Evolutionary conservation across 2,329 filamentous ascomycete genomes (phyloP).

Genomic region (Seiridium unicorne): DNA sequence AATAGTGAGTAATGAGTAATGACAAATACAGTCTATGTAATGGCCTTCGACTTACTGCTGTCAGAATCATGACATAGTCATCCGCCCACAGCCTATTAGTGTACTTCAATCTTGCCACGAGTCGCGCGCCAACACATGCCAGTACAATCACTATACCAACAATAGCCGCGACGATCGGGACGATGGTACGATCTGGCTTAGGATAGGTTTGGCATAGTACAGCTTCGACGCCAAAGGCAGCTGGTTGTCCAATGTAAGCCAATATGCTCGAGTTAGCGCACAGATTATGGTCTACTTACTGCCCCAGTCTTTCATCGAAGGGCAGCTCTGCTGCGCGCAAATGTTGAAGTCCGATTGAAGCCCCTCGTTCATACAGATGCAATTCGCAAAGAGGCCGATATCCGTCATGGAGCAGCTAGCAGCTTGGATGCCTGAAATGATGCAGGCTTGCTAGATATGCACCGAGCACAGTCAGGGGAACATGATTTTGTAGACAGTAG

Average conservation of each 20-base stretch:
- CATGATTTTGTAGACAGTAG: too few relatives aligned
- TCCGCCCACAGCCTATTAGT: not conserved
- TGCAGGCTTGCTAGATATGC: not conserved
- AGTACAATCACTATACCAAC: not conserved
- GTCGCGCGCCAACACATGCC: not conserved
- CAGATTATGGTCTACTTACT: not conserved
- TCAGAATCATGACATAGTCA: not conserved
- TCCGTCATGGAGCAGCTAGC: not conserved
- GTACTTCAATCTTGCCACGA: not conserved
- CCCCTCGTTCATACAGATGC: not conserved
- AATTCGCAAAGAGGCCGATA: not conserved
- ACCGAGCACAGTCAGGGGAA: too few relatives aligned
- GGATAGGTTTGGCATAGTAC: not conserved
- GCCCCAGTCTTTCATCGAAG: not conserved
- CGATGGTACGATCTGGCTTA: not conserved
- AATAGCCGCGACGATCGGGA: not conserved
- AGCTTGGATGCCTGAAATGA: not conserved
- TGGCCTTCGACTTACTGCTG: not conserved
- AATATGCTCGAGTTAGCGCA: not conserved
- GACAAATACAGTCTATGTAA: not conserved
- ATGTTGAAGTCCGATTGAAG: slow-evolving; percentile 1
- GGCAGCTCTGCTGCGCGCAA: not conserved
- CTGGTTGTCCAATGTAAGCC: not conserved
- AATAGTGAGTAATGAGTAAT: not conserved
- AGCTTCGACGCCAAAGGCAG: not conserved